These are phyloP conservation scores for Heliamphora ciliata DNA, from an alignment of 179 eudicot genomes.

Conservation along the genomic window DNA sequence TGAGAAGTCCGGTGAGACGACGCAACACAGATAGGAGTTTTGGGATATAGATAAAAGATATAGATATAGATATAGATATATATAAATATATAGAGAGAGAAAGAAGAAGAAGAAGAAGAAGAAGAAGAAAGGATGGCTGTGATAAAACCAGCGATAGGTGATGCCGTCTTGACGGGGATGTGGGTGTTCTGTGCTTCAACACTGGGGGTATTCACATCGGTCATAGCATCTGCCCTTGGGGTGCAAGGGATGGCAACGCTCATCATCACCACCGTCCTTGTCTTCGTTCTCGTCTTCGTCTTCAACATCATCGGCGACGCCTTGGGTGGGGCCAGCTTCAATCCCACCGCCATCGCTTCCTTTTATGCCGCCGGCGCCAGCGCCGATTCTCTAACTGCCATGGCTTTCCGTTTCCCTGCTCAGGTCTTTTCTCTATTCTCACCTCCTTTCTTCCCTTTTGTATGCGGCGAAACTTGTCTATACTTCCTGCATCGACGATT, in stretches of 20 bases:
- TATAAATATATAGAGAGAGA: background rate
- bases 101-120: background rate
- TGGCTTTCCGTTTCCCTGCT: slow-evolving; percentile 53
- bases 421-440: slow-evolving; percentile 15
- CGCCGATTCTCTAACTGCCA: slow-evolving; percentile 35
- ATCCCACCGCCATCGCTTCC: slow-evolving; percentile 66
- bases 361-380: slow-evolving; percentile 53
- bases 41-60: too few relatives aligned
- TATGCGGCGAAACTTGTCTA: background rate
- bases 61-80: too few relatives aligned
- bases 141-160: slow-evolving; percentile 46
- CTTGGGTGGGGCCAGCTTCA: slow-evolving; percentile 71
- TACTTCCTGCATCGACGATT: background rate
- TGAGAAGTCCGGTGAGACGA: too few relatives aligned
- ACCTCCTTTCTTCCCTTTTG: background rate
- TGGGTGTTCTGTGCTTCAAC: slow-evolving; percentile 74
- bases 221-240: slow-evolving; percentile 36
- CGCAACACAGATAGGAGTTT: too few relatives aligned
- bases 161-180: slow-evolving; percentile 52
- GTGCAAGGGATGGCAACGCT: slow-evolving; percentile 32
- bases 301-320: slow-evolving; percentile 40
- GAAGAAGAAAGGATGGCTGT: slow-evolving; percentile 23
- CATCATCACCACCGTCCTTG: slow-evolving; percentile 35
- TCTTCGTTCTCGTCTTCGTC: slow-evolving; percentile 33
- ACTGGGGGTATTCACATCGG: slow-evolving; percentile 35